Conservation (phyloP, 176 grass and related monocot genomes). For the Rhynchospora breviuscula region DNA sequence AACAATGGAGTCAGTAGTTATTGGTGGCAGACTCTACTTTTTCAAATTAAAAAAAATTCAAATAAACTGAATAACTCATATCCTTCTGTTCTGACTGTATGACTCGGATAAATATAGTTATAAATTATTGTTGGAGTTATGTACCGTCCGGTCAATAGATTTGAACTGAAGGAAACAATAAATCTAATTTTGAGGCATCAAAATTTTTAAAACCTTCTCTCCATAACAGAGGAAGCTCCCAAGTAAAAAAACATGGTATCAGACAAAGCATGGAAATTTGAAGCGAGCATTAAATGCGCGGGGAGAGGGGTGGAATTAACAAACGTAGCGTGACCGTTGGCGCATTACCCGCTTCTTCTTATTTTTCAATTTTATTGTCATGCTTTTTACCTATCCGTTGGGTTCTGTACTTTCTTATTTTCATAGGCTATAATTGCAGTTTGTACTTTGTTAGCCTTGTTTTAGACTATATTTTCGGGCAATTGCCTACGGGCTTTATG, state of each 20-base stretch:
- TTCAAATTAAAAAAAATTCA: neutral
- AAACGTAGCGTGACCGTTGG: constrained; percentile 27
- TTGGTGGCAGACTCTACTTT: too few relatives aligned
- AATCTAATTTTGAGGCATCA: neutral
- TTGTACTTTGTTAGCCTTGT: too few relatives aligned
- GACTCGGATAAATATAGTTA: neutral
- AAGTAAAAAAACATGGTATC: neutral
- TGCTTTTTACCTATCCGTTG: neutral
- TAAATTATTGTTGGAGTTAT: neutral
- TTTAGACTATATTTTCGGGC: too few relatives aligned
- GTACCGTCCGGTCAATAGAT: neutral
- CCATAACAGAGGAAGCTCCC: neutral
- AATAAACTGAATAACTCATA: neutral
- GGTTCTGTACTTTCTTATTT: neutral
- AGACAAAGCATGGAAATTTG: constrained; percentile 21
- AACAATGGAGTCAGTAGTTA: too few relatives aligned
- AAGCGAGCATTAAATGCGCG: neutral
- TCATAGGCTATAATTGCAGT: too few relatives aligned
- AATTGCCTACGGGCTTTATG: too few relatives aligned
- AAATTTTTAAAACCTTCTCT: neutral
- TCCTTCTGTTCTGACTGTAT: too few relatives aligned
- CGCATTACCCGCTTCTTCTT: constrained; percentile 1
- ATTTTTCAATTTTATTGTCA: neutral
- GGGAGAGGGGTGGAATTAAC: neutral
- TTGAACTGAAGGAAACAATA: neutral